Base-by-base conservation (phyloP, 2,329 filamentous ascomycete genomes). In the Sporothrix protearum region DNA sequence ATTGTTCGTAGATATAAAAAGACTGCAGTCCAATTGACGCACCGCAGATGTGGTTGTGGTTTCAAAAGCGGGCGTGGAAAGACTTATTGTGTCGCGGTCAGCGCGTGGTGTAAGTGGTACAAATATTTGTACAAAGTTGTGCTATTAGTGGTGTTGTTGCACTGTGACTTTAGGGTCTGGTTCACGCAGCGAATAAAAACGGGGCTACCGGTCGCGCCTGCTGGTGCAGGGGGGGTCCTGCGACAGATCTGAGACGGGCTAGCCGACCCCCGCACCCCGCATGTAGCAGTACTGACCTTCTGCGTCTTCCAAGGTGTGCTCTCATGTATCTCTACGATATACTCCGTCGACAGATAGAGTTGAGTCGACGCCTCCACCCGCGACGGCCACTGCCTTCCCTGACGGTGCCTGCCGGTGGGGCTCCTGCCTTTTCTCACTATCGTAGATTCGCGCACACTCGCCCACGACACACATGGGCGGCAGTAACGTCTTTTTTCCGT, bases 191-290 rank as follows among this genome's bases (percentile, higher is more conserved):
- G 33, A 55, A 64, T 64, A 66, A 69, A 57, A 9, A 69, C 30
- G 36, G 66, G 70, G 33, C 57, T 28, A 7, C 53, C 25, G 33
- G 67, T 47, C 9, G 39, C 68, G 36, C 22, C 55, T 42, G 33
- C n/a, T n/a, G 59, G 68, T 68, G 64, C 59, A 63, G 68, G 61
- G 73, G 70, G 75, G 71, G 73, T 77, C 76, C 80, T 83, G 81
- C 78, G 79, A 83, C 82, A 82, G 71, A 73, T 73, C 71, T 73
- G 71, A 73, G 71, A 73, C 71, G 57, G 61, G 53, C 55, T 66
- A 57, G 39, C 61, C 36, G 14, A 66, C 55, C 66, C 66, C 69
- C 69, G 69, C 64, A 59, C 49, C 47, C 71, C 69, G 68, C 71
- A 14, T 69, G 22, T 14, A 49, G n/a, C 2, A 39, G 70, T 71